Base-by-base conservation (phyloP, 1,284 basidiomycete species). In the Sanguinoderma infundibulare region DNA sequence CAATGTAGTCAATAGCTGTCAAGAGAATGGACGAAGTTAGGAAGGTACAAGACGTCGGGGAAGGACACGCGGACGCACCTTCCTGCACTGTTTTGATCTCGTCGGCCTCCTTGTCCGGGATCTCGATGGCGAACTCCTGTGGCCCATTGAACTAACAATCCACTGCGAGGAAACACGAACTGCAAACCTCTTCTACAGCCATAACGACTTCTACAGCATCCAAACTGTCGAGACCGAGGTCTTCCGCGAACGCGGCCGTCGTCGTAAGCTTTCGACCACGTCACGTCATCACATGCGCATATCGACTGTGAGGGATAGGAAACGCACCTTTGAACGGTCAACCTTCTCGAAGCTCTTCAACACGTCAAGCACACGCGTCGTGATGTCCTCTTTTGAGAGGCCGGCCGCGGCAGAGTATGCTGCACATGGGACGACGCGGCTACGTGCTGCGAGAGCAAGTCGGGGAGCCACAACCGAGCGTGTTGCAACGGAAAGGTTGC, bases 131-230 rank as follows among this genome's bases (percentile, higher is more conserved):
- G 72, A 94, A 94, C 69, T 94, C 94, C 94, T 95, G 67, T 28
- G 10, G 17, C 38, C 7, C 53, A 52, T 40, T 59, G 17, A 63
- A n/a, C n/a, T n/a, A n/a, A n/a, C n/a, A n/a, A n/a, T n/a, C n/a
- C n/a, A n/a, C n/a, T n/a, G n/a, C n/a, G n/a, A n/a, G n/a, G n/a
- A 39, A 12, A 38, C 52, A 32, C 24, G 17, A 20, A 30, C 46
- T 36, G 60, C 80, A 47, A 75, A 95, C 97, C 89, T 99, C 97
- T 81, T 99, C 98, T 69, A 99, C 93, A 51, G 97, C 96, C 96
- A 99, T 98, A 72, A 99, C 95, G 46, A 98, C 96, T 78, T 99
- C 98, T 46, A 99, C 97, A 50, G 96, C 89, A 77, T 99, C 98
- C 73, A 99, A 82, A 72, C 96, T 98, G 81, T 99, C 98, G 53